A percentile compares a stretch with the other conserved stretches of the same genome.
phyloP scores from a whole-genome alignment of 106 monocot species.

The Dendrobium catenatum region DNA sequence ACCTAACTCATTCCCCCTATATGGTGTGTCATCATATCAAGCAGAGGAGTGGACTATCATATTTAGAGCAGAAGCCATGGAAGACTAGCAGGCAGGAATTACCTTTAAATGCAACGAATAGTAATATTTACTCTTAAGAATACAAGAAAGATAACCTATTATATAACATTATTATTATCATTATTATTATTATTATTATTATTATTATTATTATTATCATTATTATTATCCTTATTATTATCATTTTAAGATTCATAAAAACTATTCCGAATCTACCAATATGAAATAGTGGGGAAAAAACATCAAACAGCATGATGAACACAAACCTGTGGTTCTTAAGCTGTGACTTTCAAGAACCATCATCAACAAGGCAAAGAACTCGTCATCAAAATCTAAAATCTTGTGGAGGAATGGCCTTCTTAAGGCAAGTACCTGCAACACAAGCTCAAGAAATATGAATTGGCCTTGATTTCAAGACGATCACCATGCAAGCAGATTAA shows the following conservation, averaged over 20 bases:
- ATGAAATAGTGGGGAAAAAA: neutral
- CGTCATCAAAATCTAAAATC: constrained; percentile 84
- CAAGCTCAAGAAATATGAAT: neutral
- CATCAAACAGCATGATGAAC: neutral
- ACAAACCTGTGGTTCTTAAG: constrained; percentile 70
- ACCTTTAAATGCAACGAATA: too few species aligned
- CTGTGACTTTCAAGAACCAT: constrained; percentile 90
- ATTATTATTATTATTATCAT: too few species aligned
- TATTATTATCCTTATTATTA: too few species aligned
- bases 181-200: too few species aligned
- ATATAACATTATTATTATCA: too few species aligned
- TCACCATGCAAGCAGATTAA: neutral
- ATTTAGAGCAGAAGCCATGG: too few species aligned
- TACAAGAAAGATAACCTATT: too few species aligned
- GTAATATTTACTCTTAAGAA: too few species aligned
- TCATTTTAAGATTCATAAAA: neutral
- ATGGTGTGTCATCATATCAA: neutral
- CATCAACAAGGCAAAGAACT: constrained; percentile 93
- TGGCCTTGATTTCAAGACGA: neutral
- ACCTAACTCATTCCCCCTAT: neutral
- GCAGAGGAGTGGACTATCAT: too few species aligned
- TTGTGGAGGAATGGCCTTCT: constrained; percentile 88
- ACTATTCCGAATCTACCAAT: neutral
- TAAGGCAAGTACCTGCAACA: constrained; percentile 67
- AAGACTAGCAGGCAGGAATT: too few species aligned